Evolutionary conservation across 2,329 filamentous ascomycete genomes (phyloP), one percentile per base, ranked within the genome.

Genomic region (Cladosporium colombiae): DNA sequence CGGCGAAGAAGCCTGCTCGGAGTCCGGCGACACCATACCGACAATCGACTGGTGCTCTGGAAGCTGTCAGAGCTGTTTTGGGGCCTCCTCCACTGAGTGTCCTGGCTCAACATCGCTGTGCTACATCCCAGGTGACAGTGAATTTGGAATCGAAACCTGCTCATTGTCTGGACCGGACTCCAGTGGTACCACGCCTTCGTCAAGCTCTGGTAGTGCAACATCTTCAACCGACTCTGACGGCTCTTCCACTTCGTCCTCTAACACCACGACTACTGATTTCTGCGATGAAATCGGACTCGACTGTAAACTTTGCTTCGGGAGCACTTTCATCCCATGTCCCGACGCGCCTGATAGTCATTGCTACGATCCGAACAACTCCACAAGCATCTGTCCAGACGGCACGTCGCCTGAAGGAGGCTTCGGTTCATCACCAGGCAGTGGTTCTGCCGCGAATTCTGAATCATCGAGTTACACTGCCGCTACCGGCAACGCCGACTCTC

Each of bases 351-450:
- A 31, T 14, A 53, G 49, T 14, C 29, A 52, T 29, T 62, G 60
- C 33, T 62, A 62, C 31, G 60, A 62, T 16, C 60, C 60, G 3
- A 53, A 53, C 21, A 62, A 62, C 23, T 37, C 60, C 16, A 62
- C 49, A 21, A 62, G 44, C 1, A 29, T 50, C 8, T 62, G 60
- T 23, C 60, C 60, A 3, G 49, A 52, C 11, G 31, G 33, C 10
- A 37, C 49, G 21, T 21, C 21, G 16, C 44, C 60, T 14, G 49
- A 14, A 5, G 44, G 46, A 18, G 13, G 55, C 10, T 40, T 31
- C 7, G 55, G 7, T 1, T 21, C 55, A 37, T 21, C 46, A 31
- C 40, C 44, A 16, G 23, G 46, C 8, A 37, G n/a, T 35, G 31
- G 8, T 18, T 27, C 46, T 5, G 16, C 10, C 49, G 16, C 49